Percentiles rank a stretch among this genome's conserved stretches.
Conservation (phyloP, 2,329 filamentous ascomycete species). For the Talaromyces marneffei region DNA sequence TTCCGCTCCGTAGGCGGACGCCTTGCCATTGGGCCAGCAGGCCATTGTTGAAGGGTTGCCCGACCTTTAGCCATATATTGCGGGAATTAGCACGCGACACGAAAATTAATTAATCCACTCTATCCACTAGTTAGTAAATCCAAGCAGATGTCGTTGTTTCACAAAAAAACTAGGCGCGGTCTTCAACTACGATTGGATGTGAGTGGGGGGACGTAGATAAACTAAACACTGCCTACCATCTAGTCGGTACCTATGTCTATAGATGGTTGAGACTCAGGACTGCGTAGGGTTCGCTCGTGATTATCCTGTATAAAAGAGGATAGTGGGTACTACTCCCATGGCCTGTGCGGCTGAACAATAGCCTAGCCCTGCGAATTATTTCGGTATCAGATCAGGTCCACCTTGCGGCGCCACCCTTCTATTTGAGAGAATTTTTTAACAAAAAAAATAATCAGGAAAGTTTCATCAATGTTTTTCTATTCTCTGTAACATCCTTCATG, state of each 20-base stretch:
- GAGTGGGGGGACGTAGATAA: no score
- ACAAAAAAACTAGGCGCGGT: not conserved
- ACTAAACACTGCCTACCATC: no score
- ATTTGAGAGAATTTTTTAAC: not conserved
- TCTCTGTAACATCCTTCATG: not conserved
- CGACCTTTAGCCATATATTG: not conserved
- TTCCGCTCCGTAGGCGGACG: conserved; percentile 14
- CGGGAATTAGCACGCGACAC: not conserved
- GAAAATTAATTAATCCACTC: not conserved
- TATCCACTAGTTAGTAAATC: no score
- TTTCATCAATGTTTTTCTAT: not conserved
- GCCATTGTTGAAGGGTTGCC: not conserved
- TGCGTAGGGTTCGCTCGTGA: not conserved
- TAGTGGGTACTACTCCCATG: not conserved
- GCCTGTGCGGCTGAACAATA: no score
- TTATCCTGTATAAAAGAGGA: not conserved
- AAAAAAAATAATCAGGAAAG: not conserved
- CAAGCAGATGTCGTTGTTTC: not conserved
- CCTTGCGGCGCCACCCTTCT: not conserved
- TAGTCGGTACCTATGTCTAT: not conserved
- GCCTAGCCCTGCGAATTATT: not conserved
- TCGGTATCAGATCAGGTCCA: not conserved
- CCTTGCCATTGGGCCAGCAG: conserved; percentile 14
- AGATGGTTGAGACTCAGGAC: not conserved
- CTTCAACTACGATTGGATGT: not conserved